Evolutionary conservation across 495 filamentous ascomycete genomes (phyloP).

Genomic region (Hypoxylon intermedium): DNA sequence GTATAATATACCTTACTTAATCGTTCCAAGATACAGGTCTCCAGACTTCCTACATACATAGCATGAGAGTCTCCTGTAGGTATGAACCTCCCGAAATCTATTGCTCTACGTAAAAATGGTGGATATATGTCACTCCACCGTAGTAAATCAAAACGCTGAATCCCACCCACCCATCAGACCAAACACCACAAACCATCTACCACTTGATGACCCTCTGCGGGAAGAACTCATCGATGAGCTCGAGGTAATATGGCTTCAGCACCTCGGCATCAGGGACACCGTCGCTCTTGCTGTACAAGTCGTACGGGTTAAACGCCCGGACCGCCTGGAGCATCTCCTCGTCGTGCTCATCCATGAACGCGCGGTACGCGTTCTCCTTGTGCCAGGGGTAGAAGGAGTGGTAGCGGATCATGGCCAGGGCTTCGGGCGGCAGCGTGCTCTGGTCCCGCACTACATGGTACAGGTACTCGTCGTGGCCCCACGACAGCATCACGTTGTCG

Average conservation of each 20-base stretch:
- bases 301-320: slow-evolving; percentile 87
- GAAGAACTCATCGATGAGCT: slow-evolving; percentile 86
- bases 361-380: slow-evolving; percentile 73
- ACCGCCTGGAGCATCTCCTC: slow-evolving; percentile 79
- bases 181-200: slow-evolving; percentile 51
- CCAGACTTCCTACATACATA: too few species aligned
- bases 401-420: slow-evolving; percentile 88
- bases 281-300: slow-evolving; percentile 92
- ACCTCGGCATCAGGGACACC: slow-evolving; percentile 75
- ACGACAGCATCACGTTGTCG: slow-evolving; percentile 85
- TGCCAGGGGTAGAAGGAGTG: slow-evolving; percentile 95
- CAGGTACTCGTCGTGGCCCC: slow-evolving; percentile 93
- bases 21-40: too few species aligned
- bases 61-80: too few species aligned
- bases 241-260: slow-evolving; percentile 82
- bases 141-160: too few species aligned
- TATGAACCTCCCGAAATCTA: too few species aligned
- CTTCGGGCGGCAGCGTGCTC: slow-evolving; percentile 76
- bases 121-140: too few species aligned
- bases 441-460: slow-evolving; percentile 84
- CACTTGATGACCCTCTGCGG: slow-evolving; percentile 77
- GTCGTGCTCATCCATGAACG: slow-evolving; percentile 84
- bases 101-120: too few species aligned
- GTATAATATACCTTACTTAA: too few species aligned
- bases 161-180: too few species aligned